Base-by-base conservation (phyloP, 2,329 filamentous ascomycete species). In the Trichoderma harzianum region DNA sequence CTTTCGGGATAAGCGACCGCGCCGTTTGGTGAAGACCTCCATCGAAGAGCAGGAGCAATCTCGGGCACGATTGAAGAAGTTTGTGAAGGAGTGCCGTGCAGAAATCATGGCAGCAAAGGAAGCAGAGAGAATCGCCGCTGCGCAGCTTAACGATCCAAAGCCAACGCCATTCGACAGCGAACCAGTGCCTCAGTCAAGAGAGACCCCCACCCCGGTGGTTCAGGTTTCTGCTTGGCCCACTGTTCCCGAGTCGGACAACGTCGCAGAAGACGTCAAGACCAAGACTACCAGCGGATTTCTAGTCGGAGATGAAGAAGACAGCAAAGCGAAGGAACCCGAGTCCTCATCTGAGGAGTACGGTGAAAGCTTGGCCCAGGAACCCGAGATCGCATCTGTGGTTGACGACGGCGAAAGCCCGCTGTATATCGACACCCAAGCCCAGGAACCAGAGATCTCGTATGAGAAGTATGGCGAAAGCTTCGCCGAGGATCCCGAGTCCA, bases 331-430 rank as follows among this genome's bases (percentile, higher is more conserved):
- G 70, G 70, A 72, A 72, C 57, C 64, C n/a, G 39, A 39, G 64
- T n/a, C 28, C 43, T 62, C 55, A 8, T 36, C 8, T 4, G 70
- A 53, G 58, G 55, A 32, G 53, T 36, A 72, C 4, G 64, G 70
- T 55, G 69, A 71, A 68, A 39, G 64, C 63, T 64, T 28, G 57
- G 63, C 70, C 53, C 10, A 68, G 63, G 70, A 71, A 71, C 64
- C 28, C 18, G 39, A 53, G 55, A 14, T 34, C 69, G 47, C 47
- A 24, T 60, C 21, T 64, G 70, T 61, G 64, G 34, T 16, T 36
- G 55, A 57, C 10, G 60, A 71, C 24, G 70, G 64, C 57, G 70
- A 72, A 51, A 26, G 64, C 64, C 36, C 55, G 69, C 69, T 70
- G n/a, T 21, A 12, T 14, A 60, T 14, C 5, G 5, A 32, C n/a